Base-by-base conservation (phyloP, 2,329 filamentous ascomycete genomes). In the Tolypocladium album region DNA sequence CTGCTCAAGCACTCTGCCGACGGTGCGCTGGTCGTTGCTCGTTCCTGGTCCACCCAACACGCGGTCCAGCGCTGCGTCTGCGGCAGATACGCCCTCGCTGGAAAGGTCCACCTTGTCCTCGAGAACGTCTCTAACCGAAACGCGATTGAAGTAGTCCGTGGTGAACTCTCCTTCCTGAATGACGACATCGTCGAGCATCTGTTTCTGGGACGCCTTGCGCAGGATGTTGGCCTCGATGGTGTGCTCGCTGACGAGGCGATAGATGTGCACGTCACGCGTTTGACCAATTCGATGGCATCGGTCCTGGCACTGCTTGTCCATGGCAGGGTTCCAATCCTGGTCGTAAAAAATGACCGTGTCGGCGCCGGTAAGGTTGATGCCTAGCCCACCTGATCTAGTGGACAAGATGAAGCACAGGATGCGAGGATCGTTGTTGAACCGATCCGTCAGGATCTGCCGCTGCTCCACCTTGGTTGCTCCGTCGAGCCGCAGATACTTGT, bases 261-360 rank as follows among this genome's bases (percentile, higher is more conserved):
- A 99, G 61, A 99, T 97, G 72, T 97, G 93, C 39, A 99, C 94
- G 71, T 99, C 94, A 38, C 94, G 88, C 0, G 94, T 97, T 74
- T 99, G 94, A 1, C 94, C 94, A 66, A 99, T 99, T 65, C 94
- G 90, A 76, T 99, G 94, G 68, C 91, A 95, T 68, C 94, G 86
- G 72, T 99, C 95, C 75, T 99, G 95, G 69, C 94, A 99, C 74
- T 99, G 94, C 74, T 96, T 96, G 78, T 99, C 94, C 94, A 99
- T 99, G 58, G 95, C 94, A 0, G 94, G 94, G 68, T 99, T 99
- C 95, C 95, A 99, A 72, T 99, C 94, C 61, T 97, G 87, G 69
- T 99, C 94, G 75, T 97, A 99, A 74, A 99, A 99, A 65, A 99
- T 97, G 68, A 99, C 94, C 0, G 92, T 96, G 72, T 97, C 94